Evolutionary conservation across 352 stramenopile genomes (phyloP).

Genomic region (Pythium periplocum): DNA sequence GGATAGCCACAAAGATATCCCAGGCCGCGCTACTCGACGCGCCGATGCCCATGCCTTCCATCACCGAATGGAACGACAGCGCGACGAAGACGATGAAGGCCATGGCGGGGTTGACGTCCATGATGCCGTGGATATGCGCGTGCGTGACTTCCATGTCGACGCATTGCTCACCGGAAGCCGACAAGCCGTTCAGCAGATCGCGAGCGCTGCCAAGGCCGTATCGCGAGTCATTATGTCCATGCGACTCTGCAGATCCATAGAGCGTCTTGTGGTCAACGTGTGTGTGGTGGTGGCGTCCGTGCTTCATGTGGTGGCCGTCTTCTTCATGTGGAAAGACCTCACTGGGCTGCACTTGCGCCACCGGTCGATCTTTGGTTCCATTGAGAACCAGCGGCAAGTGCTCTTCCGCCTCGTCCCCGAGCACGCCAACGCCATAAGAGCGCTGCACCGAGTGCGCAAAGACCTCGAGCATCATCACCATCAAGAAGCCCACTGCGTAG

Average conservation of each 20-base stretch:
- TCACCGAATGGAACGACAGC: conserved; percentile 81
- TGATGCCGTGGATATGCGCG: conserved; percentile 57
- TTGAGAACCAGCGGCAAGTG: conserved; percentile 25
- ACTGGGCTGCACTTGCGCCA: conserved; percentile 2
- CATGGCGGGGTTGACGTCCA: conserved; percentile 53
- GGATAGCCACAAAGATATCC: conserved; percentile 73
- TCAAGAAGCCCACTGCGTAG: conserved; percentile 66
- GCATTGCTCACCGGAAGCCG: conserved; percentile 9
- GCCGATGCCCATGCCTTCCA: conserved; percentile 82
- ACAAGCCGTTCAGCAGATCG: conserved; percentile 4
- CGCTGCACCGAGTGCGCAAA: conserved; percentile 57
- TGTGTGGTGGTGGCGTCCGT: conserved; percentile 9
- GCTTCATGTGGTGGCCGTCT: conserved; percentile 4
- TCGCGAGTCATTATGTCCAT: background rate
- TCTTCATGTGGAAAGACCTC: background rate
- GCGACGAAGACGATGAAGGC: conserved; percentile 74
- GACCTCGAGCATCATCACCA: conserved; percentile 72
- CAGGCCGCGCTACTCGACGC: conserved; percentile 49
- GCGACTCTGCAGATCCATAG: conserved; percentile 9
- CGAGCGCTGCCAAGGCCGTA: background rate
- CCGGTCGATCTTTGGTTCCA: background rate
- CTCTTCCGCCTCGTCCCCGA: conserved; percentile 6
- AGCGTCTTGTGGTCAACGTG: background rate
- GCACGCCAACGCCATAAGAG: conserved; percentile 12
- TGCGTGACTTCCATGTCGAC: conserved; percentile 30